Base-by-base conservation (phyloP, 208 protist genomes). In the Crithidia bombi region DNA sequence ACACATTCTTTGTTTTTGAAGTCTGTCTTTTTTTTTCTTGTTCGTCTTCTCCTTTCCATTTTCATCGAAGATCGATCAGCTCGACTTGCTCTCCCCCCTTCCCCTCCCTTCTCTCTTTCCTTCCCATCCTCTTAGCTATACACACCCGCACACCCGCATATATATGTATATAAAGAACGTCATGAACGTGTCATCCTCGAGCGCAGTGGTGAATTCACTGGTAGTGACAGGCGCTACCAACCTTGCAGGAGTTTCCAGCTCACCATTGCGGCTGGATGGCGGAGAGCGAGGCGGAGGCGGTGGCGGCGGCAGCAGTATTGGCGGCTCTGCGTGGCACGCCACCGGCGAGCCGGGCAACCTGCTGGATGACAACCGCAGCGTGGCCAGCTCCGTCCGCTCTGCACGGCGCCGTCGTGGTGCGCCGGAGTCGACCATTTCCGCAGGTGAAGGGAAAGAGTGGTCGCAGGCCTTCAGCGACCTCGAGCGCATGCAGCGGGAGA, bases 401-500 rank as follows among this genome's bases (percentile, higher is more conserved):
- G 39, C 69, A 1, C 78, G 79, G 19, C 69, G 69, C 25, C 72
- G 78, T 15, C 61, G 80, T 21, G 74, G 84, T 43, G 57, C 6
- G 5, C 57, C 39, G 73, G 80, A 23, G 72, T 73, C 10, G 39
- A 33, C 36, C 3, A 41, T 50, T 15, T 73, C 75, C 5, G 36
- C 39, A 11, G 25, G n/a, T 6, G 66, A 75, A 47, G 75, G 62
- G 23, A 47, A 63, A 2, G 75, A 83, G 38, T 84, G 78, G 78
- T 65, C 84, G 50, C 52, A 70, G 51, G 71, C 75, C 15, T 74
- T 94, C 30, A 47, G 69, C 30, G 81, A 80, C 38, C 67, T 93
- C 15, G 84, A 87, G 65, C 71, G 73, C 49, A 92, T 95, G 86
- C 86, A 89, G 65, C 65, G 52, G 46, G 87, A 92, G 67, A 92